Evolutionary conservation across 345 rosid species (phyloP).

Genomic region (Acer yangbiense): DNA sequence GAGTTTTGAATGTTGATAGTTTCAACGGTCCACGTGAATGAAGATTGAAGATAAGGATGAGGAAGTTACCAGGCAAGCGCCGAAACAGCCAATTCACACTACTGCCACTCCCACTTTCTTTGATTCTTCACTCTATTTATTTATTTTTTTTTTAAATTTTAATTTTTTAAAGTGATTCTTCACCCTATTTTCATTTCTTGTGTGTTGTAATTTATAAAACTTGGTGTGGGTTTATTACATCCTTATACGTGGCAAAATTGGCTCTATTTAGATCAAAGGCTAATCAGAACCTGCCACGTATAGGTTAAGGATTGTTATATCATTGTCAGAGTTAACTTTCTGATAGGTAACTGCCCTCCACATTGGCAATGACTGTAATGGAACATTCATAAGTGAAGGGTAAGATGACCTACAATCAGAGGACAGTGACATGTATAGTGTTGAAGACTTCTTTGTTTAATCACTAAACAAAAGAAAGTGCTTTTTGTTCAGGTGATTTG

Average conservation of each 20-base stretch:
- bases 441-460: no score
- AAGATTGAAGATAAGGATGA: constrained; percentile 29
- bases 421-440: no score
- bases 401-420: background rate
- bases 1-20: background rate
- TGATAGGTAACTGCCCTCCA: no score
- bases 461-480: background rate
- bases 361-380: no score
- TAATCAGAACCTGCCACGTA: constrained; percentile 14
- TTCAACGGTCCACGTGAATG: constrained; percentile 21
- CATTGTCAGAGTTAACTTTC: background rate
- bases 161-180: background rate
- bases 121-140: no score
- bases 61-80: constrained; percentile 26
- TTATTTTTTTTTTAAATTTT: no score
- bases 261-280: constrained; percentile 1
- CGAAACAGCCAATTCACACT: constrained; percentile 12
- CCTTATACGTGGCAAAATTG: constrained; percentile 6
- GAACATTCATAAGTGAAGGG: background rate
- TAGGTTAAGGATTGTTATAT: background rate
- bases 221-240: background rate
- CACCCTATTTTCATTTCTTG: no score
- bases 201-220: no score
- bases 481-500: background rate
- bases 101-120: no score